Base-by-base conservation (phyloP, 352 stramenopile genomes). In the Halophytophthora polymorphica region DNA sequence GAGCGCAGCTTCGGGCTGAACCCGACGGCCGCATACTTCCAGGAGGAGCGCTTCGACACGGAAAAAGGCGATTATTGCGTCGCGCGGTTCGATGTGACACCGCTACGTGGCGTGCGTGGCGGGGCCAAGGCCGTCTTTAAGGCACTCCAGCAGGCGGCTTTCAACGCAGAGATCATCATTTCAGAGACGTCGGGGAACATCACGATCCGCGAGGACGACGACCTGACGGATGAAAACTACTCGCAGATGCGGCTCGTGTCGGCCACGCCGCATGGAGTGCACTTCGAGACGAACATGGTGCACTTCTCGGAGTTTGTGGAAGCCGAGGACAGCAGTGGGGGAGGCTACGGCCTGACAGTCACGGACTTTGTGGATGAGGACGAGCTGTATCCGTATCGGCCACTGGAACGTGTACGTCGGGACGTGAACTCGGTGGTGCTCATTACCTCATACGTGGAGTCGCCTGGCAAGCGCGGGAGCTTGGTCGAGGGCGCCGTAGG, bases 141-240 rank as follows among this genome's bases (percentile, higher is more conserved):
- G 7, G 68, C 64, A 0, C 56, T 80, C 14, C 59, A 69, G 37
- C 79, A 83, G 40, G 71, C 72, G 21, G 63, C 69, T 17, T 71
- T 69, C 45, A 89, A 86, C 50, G 60, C 78, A 6, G 78, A 89
- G 57, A 83, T 89, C 53, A 81, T 73, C 29, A 79, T 87, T 54
- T 87, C 78, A 6, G 78, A 89, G 49, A 73, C 58, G 6, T 61
- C 80, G 0, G 78, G 77, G 17, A 73, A 83, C 47, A 84, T 89
- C 38, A 89, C 75, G 13, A 84, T 89, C 48, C 73, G 78, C 22
- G 78, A 89, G 37, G 77, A 89, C 39, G 78, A 90, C 51, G 75
- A 87, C 46, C 66, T 73, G 28, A 62, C 53, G 35, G 67, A 80
- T 15, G 48, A 66, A 17, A 66, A 69, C 42, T 46, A 79, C n/a